Evolutionary conservation across 345 rosid genomes (phyloP).

Genomic region (Populus alba): DNA sequence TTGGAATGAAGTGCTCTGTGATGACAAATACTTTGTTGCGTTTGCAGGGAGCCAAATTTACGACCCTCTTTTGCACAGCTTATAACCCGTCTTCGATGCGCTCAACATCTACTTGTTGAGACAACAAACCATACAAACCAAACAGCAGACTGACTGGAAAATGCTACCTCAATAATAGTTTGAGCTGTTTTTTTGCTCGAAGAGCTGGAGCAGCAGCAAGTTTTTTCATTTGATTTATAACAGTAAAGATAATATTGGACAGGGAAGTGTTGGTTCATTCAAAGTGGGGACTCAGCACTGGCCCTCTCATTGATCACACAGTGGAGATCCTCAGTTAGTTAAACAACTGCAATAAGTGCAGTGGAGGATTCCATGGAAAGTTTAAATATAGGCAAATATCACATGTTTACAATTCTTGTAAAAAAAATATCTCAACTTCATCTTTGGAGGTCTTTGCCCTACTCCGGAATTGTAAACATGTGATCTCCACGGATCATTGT

Average conservation of each 20-base stretch:
- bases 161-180: conserved; percentile 34
- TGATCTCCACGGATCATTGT: conserved; percentile 35
- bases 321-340: conserved; percentile 32
- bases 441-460: conserved; percentile 41
- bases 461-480: conserved; percentile 44
- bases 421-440: conserved; percentile 2
- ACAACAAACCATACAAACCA: conserved; percentile 31
- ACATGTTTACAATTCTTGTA: conserved; percentile 13
- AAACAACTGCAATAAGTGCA: conserved; percentile 45
- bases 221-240: conserved; percentile 31
- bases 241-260: conserved; percentile 31
- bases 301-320: conserved; percentile 18
- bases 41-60: conserved; percentile 72
- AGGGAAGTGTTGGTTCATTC: conserved; percentile 76
- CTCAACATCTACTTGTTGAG: conserved; percentile 50
- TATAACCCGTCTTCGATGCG: conserved; percentile 60
- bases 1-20: background rate
- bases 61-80: conserved; percentile 87
- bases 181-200: conserved; percentile 49
- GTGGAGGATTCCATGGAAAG: conserved; percentile 35
- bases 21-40: background rate
- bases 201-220: conserved; percentile 49
- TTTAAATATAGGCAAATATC: conserved; percentile 24
- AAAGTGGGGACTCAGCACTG: conserved; percentile 83
- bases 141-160: conserved; percentile 12